Base-by-base conservation (phyloP, 192 early-diverging fungal species). In the Spizellomyces punctatus region DNA sequence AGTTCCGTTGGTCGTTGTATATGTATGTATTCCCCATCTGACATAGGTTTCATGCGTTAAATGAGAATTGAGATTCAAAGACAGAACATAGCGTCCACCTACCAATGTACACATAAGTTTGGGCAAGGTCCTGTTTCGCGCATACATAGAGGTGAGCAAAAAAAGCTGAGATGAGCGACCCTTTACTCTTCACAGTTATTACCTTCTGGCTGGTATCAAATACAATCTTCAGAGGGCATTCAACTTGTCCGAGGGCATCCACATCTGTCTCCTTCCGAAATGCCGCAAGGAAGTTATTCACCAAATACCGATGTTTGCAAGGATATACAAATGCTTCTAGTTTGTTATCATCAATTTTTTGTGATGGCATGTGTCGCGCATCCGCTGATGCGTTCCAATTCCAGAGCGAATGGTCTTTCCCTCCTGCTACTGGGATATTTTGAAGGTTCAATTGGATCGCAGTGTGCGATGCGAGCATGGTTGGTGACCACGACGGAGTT, bases 311-410 rank as follows among this genome's bases (percentile, higher is more conserved):
- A 43, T 17, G 17, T 36, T 71, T 71, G 49, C 19, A 47, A n/a
- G 69, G 69, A 50, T 71, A 71, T 6, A 46, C 59, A 21, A 71
- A 62, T 21, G 50, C 46, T 27, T 71, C 69, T 21, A 14, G 8
- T n/a, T 52, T 41, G 16, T 60, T 60, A 71, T 71, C 69, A 43
- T 71, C 69, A 10, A 71, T 58, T 46, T 62, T 71, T 22, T 71
- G 69, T 43, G 45, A 4, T n/a, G 16, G 44, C 8, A 71, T 17
- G 1, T 46, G 42, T n/a, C 57, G 46, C 10, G 45, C 47, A n/a
- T 12, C 58, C 9, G 45, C 44, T 17, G 66, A 10, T 16, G 19
- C 12, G 10, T 46, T 27, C 46, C 50, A 62, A 63, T 71, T 71
- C 69, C 69, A 71, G 6, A 71, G 49, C 10, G 58, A 60, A 46